Evolutionary conservation across 768 basidiomycete species (phyloP).

Genomic region (Tulasnella sp.): DNA sequence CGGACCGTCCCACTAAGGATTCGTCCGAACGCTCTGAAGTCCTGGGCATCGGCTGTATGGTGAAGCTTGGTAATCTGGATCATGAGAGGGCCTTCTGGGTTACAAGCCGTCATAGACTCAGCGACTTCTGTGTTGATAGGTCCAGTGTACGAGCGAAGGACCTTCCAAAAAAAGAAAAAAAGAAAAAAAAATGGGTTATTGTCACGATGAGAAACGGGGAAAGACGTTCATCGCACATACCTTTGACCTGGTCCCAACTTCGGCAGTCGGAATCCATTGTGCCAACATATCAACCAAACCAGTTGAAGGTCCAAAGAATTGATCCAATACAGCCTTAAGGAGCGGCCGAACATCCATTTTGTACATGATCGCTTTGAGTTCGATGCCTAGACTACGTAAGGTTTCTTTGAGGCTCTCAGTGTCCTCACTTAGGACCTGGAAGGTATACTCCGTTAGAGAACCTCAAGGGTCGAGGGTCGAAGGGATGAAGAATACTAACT

Average conservation of each 20-base stretch:
- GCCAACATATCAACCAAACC: conserved; percentile 90
- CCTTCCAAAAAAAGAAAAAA: too few relatives aligned
- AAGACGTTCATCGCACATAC: conserved; percentile 19
- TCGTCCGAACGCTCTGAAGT: conserved; percentile 92
- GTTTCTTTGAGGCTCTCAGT: conserved; percentile 79
- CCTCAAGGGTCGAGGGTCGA: too few relatives aligned
- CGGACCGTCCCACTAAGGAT: conserved; percentile 84
- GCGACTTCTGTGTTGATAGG: conserved; percentile 74
- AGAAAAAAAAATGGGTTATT: not conserved
- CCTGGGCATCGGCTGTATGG: conserved; percentile 92
- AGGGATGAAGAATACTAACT: conserved; percentile 23
- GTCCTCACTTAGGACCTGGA: conserved; percentile 83
- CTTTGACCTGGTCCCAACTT: conserved; percentile 29
- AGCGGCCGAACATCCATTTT: conserved; percentile 98
- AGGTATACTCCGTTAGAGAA: not conserved
- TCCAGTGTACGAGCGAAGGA: conserved; percentile 79
- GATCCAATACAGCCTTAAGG: conserved; percentile 83
- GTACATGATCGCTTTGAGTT: conserved; percentile 84
- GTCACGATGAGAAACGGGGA: not conserved
- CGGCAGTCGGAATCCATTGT: conserved; percentile 69
- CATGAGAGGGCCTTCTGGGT: conserved; percentile 78
- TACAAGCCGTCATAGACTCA: conserved; percentile 68
- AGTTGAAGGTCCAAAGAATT: conserved; percentile 87
- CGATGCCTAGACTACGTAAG: conserved; percentile 62
- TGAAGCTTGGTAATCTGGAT: conserved; percentile 91